phyloP scores from a whole-genome alignment of 352 stramenopile genomes.

The Pythium brachiatum region DNA sequence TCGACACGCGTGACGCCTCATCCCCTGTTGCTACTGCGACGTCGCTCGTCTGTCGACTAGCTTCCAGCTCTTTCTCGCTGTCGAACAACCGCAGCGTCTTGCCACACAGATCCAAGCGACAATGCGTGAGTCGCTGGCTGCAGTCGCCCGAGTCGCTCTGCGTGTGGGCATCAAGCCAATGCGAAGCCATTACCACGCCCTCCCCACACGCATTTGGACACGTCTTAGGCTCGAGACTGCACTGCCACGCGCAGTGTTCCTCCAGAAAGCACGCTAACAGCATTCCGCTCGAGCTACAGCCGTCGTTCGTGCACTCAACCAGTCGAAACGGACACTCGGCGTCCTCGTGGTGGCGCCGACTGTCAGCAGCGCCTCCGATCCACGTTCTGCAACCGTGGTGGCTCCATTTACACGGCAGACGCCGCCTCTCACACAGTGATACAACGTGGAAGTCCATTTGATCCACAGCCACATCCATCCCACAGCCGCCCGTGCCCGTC shows the following conservation, averaged over 20 bases:
- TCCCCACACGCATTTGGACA: constrained; percentile 37
- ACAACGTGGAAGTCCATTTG: constrained; percentile 61
- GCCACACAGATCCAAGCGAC: constrained; percentile 61
- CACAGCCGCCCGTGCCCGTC: constrained; percentile 37
- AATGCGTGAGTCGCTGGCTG: constrained; percentile 31
- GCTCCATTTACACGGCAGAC: constrained; percentile 51
- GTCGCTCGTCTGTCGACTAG: neutral
- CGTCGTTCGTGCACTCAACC: constrained; percentile 41
- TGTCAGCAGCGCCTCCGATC: constrained; percentile 39
- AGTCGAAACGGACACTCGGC: constrained; percentile 54
- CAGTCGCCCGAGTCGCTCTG: constrained; percentile 52
- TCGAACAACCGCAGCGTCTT: constrained; percentile 59
- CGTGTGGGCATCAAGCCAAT: constrained; percentile 45
- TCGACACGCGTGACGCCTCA: neutral
- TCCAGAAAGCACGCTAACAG: constrained; percentile 47
- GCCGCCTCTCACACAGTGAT: constrained; percentile 45
- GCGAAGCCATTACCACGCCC: constrained; percentile 22
- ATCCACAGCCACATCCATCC: constrained; percentile 38
- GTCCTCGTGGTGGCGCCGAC: constrained; percentile 52
- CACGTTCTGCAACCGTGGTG: constrained; percentile 40
- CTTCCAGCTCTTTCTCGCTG: neutral
- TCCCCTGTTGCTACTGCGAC: neutral
- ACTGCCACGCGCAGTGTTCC: constrained; percentile 73
- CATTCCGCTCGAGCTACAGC: constrained; percentile 37
- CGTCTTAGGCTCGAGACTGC: constrained; percentile 36